Conservation (phyloP, 108 stramenopile genomes). For the Cyclotella distinguenda region DNA sequence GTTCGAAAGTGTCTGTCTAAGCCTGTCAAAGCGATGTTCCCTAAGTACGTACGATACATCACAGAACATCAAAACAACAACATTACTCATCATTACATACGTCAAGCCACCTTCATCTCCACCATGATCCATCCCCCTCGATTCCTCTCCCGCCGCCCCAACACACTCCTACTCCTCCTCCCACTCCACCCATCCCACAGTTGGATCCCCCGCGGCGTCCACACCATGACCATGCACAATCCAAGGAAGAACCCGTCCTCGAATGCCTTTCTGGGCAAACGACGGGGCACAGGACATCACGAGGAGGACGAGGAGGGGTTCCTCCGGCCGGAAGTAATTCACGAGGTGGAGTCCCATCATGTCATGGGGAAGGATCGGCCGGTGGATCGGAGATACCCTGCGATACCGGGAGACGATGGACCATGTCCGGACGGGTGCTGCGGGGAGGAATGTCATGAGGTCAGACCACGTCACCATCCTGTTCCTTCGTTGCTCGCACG, state of each 20-base stretch:
- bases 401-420: not conserved
- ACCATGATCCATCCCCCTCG: not conserved
- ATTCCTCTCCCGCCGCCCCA: not conserved
- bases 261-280: not conserved
- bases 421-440: constrained; percentile 33
- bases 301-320: no score
- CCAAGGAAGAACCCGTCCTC: not conserved
- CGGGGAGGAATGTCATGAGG: constrained; percentile 40
- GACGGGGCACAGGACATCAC: not conserved
- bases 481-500: not conserved
- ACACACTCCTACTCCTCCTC: not conserved
- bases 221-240: not conserved
- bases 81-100: no score
- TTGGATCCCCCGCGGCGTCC: constrained; percentile 10
- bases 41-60: no score
- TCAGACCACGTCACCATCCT: not conserved
- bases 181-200: not conserved
- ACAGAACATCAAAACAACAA: no score
- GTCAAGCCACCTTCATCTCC: no score
- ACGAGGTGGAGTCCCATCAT: no score
- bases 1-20: no score
- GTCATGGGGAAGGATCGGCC: no score
- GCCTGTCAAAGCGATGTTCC: no score
- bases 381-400: not conserved
- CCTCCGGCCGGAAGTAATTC: no score